Percentiles rank a stretch among this genome's conserved stretches.
These are phyloP conservation scores for Hemisphaericaspora nanyangensis DNA, from an alignment of 805 yeast species.

Conservation along the genomic window DNA sequence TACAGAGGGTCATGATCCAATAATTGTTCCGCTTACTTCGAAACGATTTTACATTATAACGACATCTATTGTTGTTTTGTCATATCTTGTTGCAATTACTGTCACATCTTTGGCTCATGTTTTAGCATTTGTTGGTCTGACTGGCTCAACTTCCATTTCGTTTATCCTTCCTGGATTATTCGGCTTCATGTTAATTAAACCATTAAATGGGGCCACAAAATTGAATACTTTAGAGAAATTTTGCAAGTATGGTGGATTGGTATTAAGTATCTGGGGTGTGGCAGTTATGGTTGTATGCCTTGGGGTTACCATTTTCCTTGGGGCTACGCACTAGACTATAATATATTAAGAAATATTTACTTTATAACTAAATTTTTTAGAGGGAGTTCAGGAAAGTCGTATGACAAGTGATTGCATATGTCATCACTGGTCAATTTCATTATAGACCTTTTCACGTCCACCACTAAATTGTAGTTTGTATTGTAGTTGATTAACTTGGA, in stretches of 20 bases:
- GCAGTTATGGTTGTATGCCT: conserved; percentile 53
- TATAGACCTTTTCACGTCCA: background rate
- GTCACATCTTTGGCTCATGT: conserved; percentile 66
- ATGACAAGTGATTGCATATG: background rate
- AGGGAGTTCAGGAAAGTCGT: background rate
- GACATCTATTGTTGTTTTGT: conserved; percentile 36
- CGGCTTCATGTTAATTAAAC: conserved; percentile 57
- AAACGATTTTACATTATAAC: conserved; percentile 49
- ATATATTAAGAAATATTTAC: background rate
- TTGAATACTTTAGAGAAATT: conserved; percentile 25
- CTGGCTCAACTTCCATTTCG: conserved; percentile 77
- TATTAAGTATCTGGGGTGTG: conserved; percentile 50
- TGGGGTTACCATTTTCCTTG: conserved; percentile 45
- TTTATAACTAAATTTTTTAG: too few relatives aligned
- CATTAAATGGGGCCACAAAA: conserved; percentile 23
- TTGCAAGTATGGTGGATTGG: conserved; percentile 38
- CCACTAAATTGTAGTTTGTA: background rate
- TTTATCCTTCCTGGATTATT: conserved; percentile 77
- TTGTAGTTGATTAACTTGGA: background rate
- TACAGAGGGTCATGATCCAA: conserved; percentile 45
- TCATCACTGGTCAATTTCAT: background rate
- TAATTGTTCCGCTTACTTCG: conserved; percentile 46
- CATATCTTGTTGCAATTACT: conserved; percentile 56
- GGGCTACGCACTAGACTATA: conserved; percentile 29
- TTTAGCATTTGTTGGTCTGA: conserved; percentile 72